These are phyloP conservation scores for Aspergillus kassunensis DNA, from an alignment of 495 filamentous ascomycete genomes.

Conservation along the genomic window DNA sequence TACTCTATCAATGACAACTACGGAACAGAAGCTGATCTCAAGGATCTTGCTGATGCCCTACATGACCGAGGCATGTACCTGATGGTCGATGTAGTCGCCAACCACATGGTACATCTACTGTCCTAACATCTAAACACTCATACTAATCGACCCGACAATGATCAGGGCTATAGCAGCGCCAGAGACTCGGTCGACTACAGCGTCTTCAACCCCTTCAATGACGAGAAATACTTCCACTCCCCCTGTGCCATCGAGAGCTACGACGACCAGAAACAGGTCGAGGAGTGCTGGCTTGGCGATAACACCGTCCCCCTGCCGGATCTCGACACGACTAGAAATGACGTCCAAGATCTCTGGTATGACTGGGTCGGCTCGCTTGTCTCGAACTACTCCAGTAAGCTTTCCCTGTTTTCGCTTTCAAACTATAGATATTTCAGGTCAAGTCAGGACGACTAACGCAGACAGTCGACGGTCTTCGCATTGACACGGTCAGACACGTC, in stretches of 20 bases:
- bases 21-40: slow-evolving; percentile 62
- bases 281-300: slow-evolving; percentile 64
- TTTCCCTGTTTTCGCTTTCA: not conserved
- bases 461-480: slow-evolving; percentile 71
- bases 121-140: too few species aligned
- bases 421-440: too few species aligned
- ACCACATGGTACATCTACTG: slow-evolving; percentile 67
- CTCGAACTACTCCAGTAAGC: slow-evolving; percentile 54
- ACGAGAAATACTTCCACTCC: slow-evolving; percentile 59
- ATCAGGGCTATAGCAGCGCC: slow-evolving; percentile 53
- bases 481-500: slow-evolving; percentile 74
- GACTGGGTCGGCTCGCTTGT: slow-evolving; percentile 55
- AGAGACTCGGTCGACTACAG: slow-evolving; percentile 55
- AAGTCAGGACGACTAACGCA: too few species aligned
- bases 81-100: slow-evolving; percentile 78
- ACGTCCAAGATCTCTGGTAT: slow-evolving; percentile 56
- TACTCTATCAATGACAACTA: slow-evolving; percentile 62
- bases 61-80: slow-evolving; percentile 65
- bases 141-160: not conserved
- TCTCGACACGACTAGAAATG: slow-evolving; percentile 57
- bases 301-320: slow-evolving; percentile 61
- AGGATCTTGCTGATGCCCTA: slow-evolving; percentile 52
- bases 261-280: slow-evolving; percentile 44
- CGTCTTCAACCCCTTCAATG: slow-evolving; percentile 62
- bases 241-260: slow-evolving; percentile 64